Conservation (phyloP, 2,329 filamentous ascomycete genomes). For the Cordyceps farinosa region DNA sequence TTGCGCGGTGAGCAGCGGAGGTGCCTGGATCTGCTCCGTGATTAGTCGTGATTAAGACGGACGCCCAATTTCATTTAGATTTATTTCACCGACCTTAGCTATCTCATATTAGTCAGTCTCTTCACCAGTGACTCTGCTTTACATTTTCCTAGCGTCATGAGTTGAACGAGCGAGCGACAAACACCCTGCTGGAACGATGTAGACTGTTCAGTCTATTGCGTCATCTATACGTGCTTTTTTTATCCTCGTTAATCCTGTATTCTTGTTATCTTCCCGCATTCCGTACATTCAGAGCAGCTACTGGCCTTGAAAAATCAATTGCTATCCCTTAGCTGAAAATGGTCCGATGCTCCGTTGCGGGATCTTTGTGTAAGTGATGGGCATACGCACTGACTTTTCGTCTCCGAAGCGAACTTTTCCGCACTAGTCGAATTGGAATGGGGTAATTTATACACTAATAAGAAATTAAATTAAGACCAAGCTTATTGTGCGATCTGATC, state of each 20-base stretch:
- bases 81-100: too few species aligned
- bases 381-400: neutral
- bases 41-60: neutral
- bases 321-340: neutral
- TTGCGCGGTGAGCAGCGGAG: neutral
- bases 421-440: neutral
- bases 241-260: too few species aligned
- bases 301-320: too few species aligned
- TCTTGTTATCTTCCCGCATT: too few species aligned
- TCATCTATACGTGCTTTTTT: too few species aligned
- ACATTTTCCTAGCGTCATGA: neutral
- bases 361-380: too few species aligned
- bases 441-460: neutral
- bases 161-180: too few species aligned
- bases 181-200: too few species aligned
- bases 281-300: too few species aligned
- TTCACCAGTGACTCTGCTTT: neutral
- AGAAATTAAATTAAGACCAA: neutral
- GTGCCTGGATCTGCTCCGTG: slow-evolving; percentile 8
- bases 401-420: neutral
- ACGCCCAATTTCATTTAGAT: neutral
- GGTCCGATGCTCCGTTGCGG: too few species aligned
- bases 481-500: slow-evolving; percentile 1
- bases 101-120: neutral
- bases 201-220: too few species aligned